Conservation (phyloP, 2,329 filamentous ascomycete genomes). For the Cordyceps cateniannulata region DNA sequence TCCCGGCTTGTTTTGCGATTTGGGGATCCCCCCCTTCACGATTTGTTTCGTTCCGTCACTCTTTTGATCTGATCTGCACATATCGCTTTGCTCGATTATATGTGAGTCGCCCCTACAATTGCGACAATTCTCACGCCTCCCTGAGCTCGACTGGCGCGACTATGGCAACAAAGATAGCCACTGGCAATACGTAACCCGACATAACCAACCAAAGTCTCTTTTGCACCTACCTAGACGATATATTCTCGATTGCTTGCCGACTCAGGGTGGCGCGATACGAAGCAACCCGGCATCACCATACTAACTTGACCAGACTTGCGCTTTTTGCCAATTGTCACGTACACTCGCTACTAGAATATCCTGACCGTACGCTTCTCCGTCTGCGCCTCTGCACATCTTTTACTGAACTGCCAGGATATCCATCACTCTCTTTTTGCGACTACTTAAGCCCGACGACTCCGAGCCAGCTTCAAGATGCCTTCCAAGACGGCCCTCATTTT, state of each 20-base stretch:
- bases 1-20: conserved; percentile 3
- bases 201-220: not conserved
- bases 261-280: not conserved
- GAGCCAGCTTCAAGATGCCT: not conserved
- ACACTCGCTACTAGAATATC: conserved; percentile 12
- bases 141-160: not conserved
- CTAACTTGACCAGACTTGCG: conserved; percentile 4
- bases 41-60: conserved; percentile 12
- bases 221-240: not conserved
- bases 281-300: not conserved
- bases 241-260: not conserved
- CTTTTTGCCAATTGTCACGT: conserved; percentile 10
- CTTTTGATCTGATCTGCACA: conserved; percentile 12
- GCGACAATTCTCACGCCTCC: not conserved
- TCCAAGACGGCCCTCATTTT: conserved; percentile 20
- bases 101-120: not conserved
- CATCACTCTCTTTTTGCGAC: conserved; percentile 2
- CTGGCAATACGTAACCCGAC: not conserved
- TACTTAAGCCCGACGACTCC: not conserved
- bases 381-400: too few species aligned
- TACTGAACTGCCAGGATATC: not conserved
- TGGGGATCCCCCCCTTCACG: conserved; percentile 4
- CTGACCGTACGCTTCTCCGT: not conserved
- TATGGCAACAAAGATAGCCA: not conserved
- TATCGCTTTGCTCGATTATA: conserved; percentile 10